Conservation (phyloP, 257 asterid species). For the Nicotiana benthamiana region DNA sequence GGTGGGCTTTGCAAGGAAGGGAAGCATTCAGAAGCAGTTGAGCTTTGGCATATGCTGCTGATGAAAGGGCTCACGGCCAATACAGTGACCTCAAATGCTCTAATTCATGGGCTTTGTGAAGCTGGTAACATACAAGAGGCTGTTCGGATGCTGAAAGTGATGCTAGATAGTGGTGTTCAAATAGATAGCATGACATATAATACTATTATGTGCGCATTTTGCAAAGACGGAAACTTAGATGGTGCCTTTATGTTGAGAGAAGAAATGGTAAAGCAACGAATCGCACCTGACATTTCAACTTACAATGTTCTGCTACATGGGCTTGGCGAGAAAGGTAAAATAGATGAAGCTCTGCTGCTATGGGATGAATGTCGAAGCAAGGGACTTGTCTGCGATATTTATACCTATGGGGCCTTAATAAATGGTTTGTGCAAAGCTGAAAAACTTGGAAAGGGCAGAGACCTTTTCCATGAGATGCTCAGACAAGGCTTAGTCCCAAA, state of each 20-base stretch:
- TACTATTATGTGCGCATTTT: constrained; percentile 59
- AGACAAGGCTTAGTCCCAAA: constrained; percentile 34
- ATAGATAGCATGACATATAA: constrained; percentile 59
- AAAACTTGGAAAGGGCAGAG: constrained; percentile 48
- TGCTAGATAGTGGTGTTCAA: constrained; percentile 33
- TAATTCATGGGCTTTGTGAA: constrained; percentile 61
- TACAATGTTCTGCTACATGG: constrained; percentile 52
- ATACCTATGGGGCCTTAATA: constrained; percentile 60
- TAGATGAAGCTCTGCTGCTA: constrained; percentile 62
- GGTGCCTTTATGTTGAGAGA: constrained; percentile 50
- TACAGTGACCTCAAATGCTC: constrained; percentile 69
- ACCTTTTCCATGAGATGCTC: constrained; percentile 42
- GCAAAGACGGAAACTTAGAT: constrained; percentile 55
- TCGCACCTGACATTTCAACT: constrained; percentile 46
- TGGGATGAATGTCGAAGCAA: constrained; percentile 63
- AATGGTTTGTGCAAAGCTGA: constrained; percentile 57
- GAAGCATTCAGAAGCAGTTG: constrained; percentile 62
- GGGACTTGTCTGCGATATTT: constrained; percentile 42
- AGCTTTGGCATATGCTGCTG: constrained; percentile 44
- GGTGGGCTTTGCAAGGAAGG: constrained; percentile 56
- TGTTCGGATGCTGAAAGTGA: constrained; percentile 35
- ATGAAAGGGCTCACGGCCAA: constrained; percentile 47
- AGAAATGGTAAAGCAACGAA: constrained; percentile 58
- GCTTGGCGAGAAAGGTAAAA: constrained; percentile 41
- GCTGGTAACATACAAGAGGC: constrained; percentile 54